These are phyloP conservation scores for Epichloe scottii DNA, from an alignment of 2,329 filamentous ascomycete species.

Conservation along the genomic window DNA sequence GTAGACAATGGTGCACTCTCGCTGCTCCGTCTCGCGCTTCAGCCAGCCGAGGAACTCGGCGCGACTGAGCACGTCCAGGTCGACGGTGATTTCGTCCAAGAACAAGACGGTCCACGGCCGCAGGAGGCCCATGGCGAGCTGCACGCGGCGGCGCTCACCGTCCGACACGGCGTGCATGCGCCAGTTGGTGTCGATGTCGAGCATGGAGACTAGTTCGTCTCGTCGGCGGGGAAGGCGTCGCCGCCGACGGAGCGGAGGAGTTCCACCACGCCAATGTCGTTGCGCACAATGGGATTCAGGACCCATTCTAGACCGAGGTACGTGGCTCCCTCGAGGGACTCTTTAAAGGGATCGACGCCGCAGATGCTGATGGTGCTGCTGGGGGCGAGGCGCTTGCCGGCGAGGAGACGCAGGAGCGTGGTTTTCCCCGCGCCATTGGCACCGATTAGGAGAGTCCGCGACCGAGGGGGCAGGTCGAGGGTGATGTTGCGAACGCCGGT, in stretches of 20 bases:
- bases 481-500: conserved; percentile 64
- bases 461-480: conserved; percentile 67
- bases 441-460: conserved; percentile 82
- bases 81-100: conserved; percentile 93
- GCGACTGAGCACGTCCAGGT: conserved; percentile 77
- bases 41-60: conserved; percentile 78
- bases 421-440: conserved; percentile 98
- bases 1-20: conserved; percentile 87
- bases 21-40: conserved; percentile 69
- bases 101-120: conserved; percentile 85
- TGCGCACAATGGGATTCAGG: conserved; percentile 88
- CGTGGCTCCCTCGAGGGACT: conserved; percentile 82
- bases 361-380: conserved; percentile 60
- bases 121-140: conserved; percentile 89
- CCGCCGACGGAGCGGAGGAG: conserved; percentile 79
- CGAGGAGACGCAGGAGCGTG: conserved; percentile 84
- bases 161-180: conserved; percentile 94
- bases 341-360: conserved; percentile 83
- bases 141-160: conserved; percentile 80
- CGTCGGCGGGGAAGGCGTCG: conserved; percentile 66
- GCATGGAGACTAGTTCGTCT: conserved; percentile 74
- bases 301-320: conserved; percentile 98
- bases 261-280: conserved; percentile 82
- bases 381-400: conserved; percentile 87
- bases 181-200: conserved; percentile 88